Evolutionary conservation across 2,329 filamentous ascomycete species (phyloP).

Genomic region (Reticulascus tulasneorum): DNA sequence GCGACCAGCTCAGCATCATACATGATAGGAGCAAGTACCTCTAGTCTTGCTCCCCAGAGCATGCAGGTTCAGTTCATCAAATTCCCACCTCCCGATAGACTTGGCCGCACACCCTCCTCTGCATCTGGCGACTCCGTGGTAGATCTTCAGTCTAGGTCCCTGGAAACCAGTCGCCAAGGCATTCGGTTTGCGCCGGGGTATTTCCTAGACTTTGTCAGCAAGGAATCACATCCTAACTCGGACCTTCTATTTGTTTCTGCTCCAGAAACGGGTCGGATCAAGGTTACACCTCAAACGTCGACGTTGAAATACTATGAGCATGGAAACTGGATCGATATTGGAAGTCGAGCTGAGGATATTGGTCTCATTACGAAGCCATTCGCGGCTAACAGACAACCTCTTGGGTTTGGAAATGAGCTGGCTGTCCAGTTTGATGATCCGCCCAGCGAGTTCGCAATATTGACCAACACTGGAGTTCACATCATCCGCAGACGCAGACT

Average conservation of each 20-base stretch:
- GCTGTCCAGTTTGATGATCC: slow-evolving; percentile 91
- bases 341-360: slow-evolving; percentile 70
- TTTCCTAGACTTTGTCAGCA: slow-evolving; percentile 79
- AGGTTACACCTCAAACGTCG: slow-evolving; percentile 50
- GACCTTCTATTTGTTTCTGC: slow-evolving; percentile 79
- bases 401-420: slow-evolving; percentile 90
- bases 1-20: slow-evolving; percentile 75
- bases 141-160: slow-evolving; percentile 45
- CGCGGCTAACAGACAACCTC: slow-evolving; percentile 60
- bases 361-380: slow-evolving; percentile 73
- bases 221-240: slow-evolving; percentile 51
- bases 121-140: slow-evolving; percentile 32
- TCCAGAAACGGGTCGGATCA: slow-evolving; percentile 84
- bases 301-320: slow-evolving; percentile 69
- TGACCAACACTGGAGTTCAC: slow-evolving; percentile 89
- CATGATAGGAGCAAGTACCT: slow-evolving; percentile 56
- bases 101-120: slow-evolving; percentile 20
- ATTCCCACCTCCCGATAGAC: slow-evolving; percentile 66
- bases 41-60: slow-evolving; percentile 75
- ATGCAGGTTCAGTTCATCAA: slow-evolving; percentile 99
- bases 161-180: slow-evolving; percentile 47
- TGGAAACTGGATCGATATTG: slow-evolving; percentile 73
- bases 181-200: slow-evolving; percentile 78
- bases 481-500: slow-evolving; percentile 78
- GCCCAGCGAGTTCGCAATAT: slow-evolving; percentile 78